These are phyloP conservation scores for Cyphellophora europaea DNA, from an alignment of 2,329 filamentous ascomycete species.

Conservation along the genomic window DNA sequence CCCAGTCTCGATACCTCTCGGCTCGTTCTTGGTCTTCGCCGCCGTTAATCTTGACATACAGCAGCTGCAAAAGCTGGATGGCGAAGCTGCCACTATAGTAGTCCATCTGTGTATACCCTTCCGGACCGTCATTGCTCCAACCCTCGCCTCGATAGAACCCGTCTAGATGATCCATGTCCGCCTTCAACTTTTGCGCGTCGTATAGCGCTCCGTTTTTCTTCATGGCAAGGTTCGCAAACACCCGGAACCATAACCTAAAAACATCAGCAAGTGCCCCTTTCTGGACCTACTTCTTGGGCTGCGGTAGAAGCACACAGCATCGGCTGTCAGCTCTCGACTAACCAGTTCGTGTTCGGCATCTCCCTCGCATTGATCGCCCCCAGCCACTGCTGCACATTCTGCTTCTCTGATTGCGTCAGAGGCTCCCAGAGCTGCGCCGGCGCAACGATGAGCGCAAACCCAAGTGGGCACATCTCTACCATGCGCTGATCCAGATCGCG, in stretches of 20 bases:
- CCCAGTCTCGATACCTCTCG: slow-evolving; percentile 60
- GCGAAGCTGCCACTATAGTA: slow-evolving; percentile 78
- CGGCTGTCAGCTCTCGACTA: too few relatives aligned
- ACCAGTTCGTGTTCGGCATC: slow-evolving; percentile 58
- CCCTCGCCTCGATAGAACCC: slow-evolving; percentile 74
- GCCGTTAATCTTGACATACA: slow-evolving; percentile 64
- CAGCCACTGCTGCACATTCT: slow-evolving; percentile 62
- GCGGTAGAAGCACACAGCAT: too few relatives aligned
- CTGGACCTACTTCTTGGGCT: too few relatives aligned
- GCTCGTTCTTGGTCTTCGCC: slow-evolving; percentile 56
- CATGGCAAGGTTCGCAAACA: slow-evolving; percentile 71
- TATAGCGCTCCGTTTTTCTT: slow-evolving; percentile 65
- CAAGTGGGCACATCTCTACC: slow-evolving; percentile 77
- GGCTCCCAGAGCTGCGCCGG: slow-evolving; percentile 55
- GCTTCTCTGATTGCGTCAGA: slow-evolving; percentile 51
- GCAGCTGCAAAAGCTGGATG: slow-evolving; percentile 68
- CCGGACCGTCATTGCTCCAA: slow-evolving; percentile 75
- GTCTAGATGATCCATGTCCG: slow-evolving; percentile 68
- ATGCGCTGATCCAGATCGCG: slow-evolving; percentile 71
- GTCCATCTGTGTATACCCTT: slow-evolving; percentile 73
- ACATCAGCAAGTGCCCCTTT: too few relatives aligned
- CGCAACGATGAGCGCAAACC: slow-evolving; percentile 64
- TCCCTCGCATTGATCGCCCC: slow-evolving; percentile 73
- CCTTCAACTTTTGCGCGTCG: slow-evolving; percentile 59
- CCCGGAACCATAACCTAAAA: slow-evolving; percentile 79